Conservation (phyloP, 2,329 filamentous ascomycete species). For the Pyrenophora graminea region DNA sequence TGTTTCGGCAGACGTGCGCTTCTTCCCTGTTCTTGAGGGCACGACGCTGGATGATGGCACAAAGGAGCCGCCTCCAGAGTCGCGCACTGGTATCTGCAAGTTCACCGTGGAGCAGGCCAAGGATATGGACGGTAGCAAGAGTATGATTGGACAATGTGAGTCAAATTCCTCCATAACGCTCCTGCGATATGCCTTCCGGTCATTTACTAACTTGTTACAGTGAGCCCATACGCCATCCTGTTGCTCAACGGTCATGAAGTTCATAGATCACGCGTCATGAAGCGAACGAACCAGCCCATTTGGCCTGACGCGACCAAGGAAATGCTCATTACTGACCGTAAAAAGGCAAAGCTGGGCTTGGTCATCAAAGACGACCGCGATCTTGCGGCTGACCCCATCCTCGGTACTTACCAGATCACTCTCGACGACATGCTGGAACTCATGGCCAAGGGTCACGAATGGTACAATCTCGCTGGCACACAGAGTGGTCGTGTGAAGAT, state of each 20-base stretch:
- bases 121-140: slow-evolving; percentile 90
- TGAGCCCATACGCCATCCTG: slow-evolving; percentile 88
- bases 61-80: slow-evolving; percentile 78
- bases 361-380: slow-evolving; percentile 96
- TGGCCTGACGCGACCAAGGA: slow-evolving; percentile 94
- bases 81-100: slow-evolving; percentile 89
- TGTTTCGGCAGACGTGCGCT: slow-evolving; percentile 80
- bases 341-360: slow-evolving; percentile 84
- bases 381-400: slow-evolving; percentile 75
- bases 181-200: too few species aligned
- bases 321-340: slow-evolving; percentile 90
- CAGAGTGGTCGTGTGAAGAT: slow-evolving; percentile 88
- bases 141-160: slow-evolving; percentile 73
- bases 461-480: slow-evolving; percentile 85
- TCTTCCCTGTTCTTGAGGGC: slow-evolving; percentile 88
- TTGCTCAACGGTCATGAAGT: slow-evolving; percentile 92
- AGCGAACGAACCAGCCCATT: slow-evolving; percentile 96
- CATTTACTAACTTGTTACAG: background rate
- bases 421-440: slow-evolving; percentile 89
- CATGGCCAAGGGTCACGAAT: slow-evolving; percentile 91
- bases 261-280: slow-evolving; percentile 86
- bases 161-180: background rate
- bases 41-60: slow-evolving; percentile 75
- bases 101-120: slow-evolving; percentile 96
- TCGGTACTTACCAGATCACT: slow-evolving; percentile 94